Conservation (phyloP, 345 rosid species). For the Nephelium lappaceum region DNA sequence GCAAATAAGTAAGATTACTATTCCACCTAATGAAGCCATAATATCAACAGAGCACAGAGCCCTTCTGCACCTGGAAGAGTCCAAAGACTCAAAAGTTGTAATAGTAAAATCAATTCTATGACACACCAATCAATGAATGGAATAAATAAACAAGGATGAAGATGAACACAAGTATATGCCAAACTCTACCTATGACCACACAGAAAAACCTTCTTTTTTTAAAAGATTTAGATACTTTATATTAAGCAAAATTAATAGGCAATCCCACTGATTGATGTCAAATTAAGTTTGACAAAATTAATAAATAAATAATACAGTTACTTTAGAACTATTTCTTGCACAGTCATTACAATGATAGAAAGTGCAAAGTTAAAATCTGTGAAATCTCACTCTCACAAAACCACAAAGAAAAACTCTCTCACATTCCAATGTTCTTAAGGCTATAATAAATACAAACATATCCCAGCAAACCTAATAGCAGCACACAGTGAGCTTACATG, state of each 20-base stretch:
- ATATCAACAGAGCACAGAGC: not conserved
- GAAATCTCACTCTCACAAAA: too few relatives aligned
- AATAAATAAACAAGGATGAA: too few relatives aligned
- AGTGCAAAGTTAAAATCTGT: too few relatives aligned
- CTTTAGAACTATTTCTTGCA: too few relatives aligned
- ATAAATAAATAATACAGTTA: too few relatives aligned
- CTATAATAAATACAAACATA: not conserved
- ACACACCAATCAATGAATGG: not conserved
- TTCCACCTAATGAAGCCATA: constrained; percentile 2
- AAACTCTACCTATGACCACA: too few relatives aligned
- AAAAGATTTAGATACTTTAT: not conserved
- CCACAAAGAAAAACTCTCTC: not conserved
- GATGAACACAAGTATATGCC: not conserved
- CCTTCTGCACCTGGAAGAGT: not conserved
- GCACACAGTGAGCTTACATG: not conserved
- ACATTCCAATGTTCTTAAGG: not conserved
- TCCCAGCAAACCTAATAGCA: not conserved
- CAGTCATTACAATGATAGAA: too few relatives aligned
- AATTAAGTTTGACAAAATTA: too few relatives aligned
- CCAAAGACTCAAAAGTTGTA: not conserved
- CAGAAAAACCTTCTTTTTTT: not conserved
- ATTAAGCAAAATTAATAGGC: not conserved
- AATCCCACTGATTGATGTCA: too few relatives aligned
- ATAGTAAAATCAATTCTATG: not conserved
- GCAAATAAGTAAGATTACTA: constrained; percentile 1